Base-by-base conservation (phyloP, 768 basidiomycete genomes). In the Hypsizygus marmoreus region DNA sequence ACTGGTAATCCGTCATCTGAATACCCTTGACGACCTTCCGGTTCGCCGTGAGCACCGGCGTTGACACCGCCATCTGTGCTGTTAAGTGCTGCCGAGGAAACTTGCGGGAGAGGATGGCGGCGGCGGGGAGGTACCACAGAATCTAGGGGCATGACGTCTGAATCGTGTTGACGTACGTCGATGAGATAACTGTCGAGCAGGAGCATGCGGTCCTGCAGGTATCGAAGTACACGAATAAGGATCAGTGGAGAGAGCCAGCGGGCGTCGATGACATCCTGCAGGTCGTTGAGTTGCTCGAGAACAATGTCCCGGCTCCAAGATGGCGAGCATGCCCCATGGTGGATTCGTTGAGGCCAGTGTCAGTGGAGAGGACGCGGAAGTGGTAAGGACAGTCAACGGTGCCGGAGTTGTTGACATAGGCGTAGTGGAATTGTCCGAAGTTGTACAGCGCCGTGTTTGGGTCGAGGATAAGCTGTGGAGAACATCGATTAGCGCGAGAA, bases 301-400 rank as follows among this genome's bases (percentile, higher is more conserved):
- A 86, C 82, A 63, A 97, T 95, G 66, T 97, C 91, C n/a, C n/a
- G n/a, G n/a, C n/a, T n/a, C n/a, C n/a, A n/a, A n/a, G 25, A 88
- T 92, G 22, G 93, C 90, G 54, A 97, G 88, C 68, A 97, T 97
- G 11, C 95, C 95, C 95, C 95, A 98, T 90, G 4, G 95, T 91
- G 5, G 95, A 97, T 25, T 91, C 86, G 70, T 90, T 93, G 62
- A 94, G 87, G 41, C 93, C 88, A 45, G 78, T 75, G 63, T 94
- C 91, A 43, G 93, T 95, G 38, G 93, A 95, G 51, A 98, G 84
- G 20, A 97, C 87, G 47, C 94, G 91, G 77, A 97, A 98, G 64
- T 97, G 94, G 75, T 97, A 97, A 42, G 97, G 77, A 72, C 95
- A 97, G 67, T 97, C 92, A 40, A 93, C 93, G 13, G 95, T 93